Percentiles rank a stretch among this genome's conserved stretches.
phyloP scores from a whole-genome alignment of 2,329 filamentous ascomycete species.

The Penicillium sclerotigenum region DNA sequence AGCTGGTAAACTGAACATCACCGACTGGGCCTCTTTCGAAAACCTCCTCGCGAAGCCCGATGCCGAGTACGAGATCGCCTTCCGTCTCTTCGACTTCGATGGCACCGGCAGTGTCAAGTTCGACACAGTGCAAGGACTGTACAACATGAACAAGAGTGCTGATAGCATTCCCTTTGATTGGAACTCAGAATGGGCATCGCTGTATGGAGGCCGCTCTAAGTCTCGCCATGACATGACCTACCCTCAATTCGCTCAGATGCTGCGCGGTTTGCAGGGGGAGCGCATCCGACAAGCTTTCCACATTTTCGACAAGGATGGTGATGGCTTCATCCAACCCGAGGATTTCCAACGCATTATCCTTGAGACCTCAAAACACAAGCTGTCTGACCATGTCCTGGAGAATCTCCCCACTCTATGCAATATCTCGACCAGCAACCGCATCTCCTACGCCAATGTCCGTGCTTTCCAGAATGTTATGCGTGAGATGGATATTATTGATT shows the following conservation, averaged over 20 bases:
- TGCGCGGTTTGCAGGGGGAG: conserved; percentile 93
- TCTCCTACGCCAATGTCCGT: conserved; percentile 95
- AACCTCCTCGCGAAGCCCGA: conserved; percentile 91
- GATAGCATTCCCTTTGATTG: conserved; percentile 91
- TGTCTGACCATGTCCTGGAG: conserved; percentile 90
- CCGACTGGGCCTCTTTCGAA: conserved; percentile 91
- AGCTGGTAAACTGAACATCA: conserved; percentile 69
- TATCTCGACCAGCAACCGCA: conserved; percentile 84
- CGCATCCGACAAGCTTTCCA: conserved; percentile 94
- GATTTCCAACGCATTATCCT: conserved; percentile 96
- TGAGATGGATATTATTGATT: conserved; percentile 95
- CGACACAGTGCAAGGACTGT: conserved; percentile 78
- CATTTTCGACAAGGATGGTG: conserved; percentile 81
- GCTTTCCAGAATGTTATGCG: conserved; percentile 98
- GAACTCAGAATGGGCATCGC: conserved; percentile 92
- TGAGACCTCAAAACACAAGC: conserved; percentile 90
- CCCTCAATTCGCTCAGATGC: conserved; percentile 95
- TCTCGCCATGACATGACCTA: conserved; percentile 91
- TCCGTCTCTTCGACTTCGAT: conserved; percentile 89
- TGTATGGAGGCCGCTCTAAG: conserved; percentile 87
- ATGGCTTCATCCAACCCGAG: conserved; percentile 92
- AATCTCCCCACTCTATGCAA: conserved; percentile 93
- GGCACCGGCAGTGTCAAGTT: conserved; percentile 83
- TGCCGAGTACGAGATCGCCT: conserved; percentile 98
- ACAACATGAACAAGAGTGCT: conserved; percentile 82